Evolutionary conservation across 2,329 filamentous ascomycete genomes (phyloP).

Genomic region (Diaporthe citrichinensis): DNA sequence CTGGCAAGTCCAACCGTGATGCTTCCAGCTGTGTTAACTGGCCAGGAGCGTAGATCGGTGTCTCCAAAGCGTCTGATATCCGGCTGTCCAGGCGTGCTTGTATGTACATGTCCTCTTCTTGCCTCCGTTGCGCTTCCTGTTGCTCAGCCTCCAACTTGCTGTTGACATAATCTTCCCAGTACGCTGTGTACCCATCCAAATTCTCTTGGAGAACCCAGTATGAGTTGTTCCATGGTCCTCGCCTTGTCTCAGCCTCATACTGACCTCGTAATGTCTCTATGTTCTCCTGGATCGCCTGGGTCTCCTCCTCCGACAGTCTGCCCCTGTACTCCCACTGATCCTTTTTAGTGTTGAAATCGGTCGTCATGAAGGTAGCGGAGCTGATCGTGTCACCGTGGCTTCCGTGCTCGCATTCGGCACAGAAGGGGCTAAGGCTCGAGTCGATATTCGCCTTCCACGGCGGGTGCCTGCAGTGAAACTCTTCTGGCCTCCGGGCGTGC

Average conservation of each 20-base stretch:
- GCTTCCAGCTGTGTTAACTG: neutral
- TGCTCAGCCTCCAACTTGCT: neutral
- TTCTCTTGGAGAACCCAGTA: neutral
- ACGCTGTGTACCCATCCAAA: neutral
- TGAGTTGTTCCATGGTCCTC: neutral
- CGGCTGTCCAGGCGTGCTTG: neutral
- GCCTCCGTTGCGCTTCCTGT: neutral
- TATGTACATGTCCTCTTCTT: neutral
- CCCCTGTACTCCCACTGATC: neutral
- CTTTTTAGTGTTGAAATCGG: neutral
- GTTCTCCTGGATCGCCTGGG: neutral
- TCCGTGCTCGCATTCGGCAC: neutral
- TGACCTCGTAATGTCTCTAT: too few relatives aligned
- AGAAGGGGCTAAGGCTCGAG: neutral
- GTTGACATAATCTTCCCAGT: neutral
- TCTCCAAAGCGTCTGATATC: neutral
- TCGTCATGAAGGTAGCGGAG: neutral
- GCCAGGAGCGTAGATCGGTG: neutral
- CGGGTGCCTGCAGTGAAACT: neutral
- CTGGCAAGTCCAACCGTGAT: neutral
- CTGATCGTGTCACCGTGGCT: neutral
- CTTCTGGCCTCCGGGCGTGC: neutral
- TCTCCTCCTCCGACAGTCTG: neutral
- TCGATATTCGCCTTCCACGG: neutral
- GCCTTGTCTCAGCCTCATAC: neutral